Conservation (phyloP, 2,329 filamentous ascomycete genomes). For the Xylaria multiplex region DNA sequence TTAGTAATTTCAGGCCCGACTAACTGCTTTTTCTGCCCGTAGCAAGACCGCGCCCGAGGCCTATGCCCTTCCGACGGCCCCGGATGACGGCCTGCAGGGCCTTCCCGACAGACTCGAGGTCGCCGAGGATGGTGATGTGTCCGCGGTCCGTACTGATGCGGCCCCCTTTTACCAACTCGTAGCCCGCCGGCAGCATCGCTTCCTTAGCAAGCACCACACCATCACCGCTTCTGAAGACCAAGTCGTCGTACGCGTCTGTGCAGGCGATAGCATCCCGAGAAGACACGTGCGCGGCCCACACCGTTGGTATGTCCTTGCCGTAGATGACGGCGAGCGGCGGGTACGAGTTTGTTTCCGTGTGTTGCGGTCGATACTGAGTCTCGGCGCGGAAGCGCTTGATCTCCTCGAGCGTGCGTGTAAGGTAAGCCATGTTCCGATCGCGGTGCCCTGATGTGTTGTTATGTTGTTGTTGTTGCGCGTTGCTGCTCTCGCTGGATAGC, state of each 20-base stretch:
- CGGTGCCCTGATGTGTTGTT: conserved; percentile 52
- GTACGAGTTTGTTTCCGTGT: conserved; percentile 75
- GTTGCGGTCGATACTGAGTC: conserved; percentile 68
- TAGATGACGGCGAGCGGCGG: conserved; percentile 87
- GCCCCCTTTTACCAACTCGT: conserved; percentile 76
- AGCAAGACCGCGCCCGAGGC: conserved; percentile 58
- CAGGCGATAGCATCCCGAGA: conserved; percentile 78
- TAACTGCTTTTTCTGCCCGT: not conserved
- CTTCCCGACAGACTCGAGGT: conserved; percentile 81
- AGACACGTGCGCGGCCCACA: conserved; percentile 80
- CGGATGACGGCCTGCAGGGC: conserved; percentile 75
- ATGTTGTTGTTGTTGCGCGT: conserved; percentile 45
- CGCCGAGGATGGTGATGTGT: conserved; percentile 87
- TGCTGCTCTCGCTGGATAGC: conserved; percentile 45
- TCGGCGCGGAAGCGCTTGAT: conserved; percentile 81
- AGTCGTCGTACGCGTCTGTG: conserved; percentile 83
- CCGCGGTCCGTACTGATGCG: conserved; percentile 83
- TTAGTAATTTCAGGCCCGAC: conserved; percentile 7
- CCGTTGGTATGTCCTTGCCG: conserved; percentile 85
- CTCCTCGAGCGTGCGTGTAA: conserved; percentile 76
- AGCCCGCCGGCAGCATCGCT: conserved; percentile 85
- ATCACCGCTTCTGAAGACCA: conserved; percentile 87
- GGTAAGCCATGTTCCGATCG: conserved; percentile 68
- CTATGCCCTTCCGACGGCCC: conserved; percentile 78
- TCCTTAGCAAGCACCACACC: conserved; percentile 88